Evolutionary conservation across 768 basidiomycete species (phyloP).

Genomic region (Leccinum barrowsii): DNA sequence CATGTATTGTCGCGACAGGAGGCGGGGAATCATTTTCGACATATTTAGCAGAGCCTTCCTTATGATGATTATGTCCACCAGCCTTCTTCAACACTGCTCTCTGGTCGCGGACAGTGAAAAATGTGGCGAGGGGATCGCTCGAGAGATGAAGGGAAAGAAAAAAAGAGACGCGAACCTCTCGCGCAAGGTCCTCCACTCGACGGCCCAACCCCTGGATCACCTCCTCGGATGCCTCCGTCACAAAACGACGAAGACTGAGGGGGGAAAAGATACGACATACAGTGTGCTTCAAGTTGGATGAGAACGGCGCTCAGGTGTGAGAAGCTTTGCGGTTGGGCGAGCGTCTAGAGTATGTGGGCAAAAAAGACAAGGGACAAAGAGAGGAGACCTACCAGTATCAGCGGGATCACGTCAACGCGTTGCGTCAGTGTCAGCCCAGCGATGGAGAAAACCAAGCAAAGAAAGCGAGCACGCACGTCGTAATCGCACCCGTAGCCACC

Average conservation of each 20-base stretch:
- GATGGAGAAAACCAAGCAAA: too few relatives aligned
- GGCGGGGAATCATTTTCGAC: too few relatives aligned
- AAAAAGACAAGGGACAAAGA: background rate
- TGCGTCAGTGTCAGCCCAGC: background rate
- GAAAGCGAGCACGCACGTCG: conserved; percentile 13
- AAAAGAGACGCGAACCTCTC: too few relatives aligned
- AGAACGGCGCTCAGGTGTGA: conserved; percentile 21
- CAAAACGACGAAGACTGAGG: background rate
- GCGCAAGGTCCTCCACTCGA: too few relatives aligned
- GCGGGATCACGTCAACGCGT: conserved; percentile 21
- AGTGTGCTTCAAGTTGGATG: conserved; percentile 18
- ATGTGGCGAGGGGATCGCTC: too few relatives aligned
- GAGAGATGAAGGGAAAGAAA: too few relatives aligned
- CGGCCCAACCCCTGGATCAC: too few relatives aligned
- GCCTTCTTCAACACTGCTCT: too few relatives aligned
- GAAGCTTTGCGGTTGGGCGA: conserved; percentile 17
- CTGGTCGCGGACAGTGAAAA: too few relatives aligned
- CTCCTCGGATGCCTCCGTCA: background rate
- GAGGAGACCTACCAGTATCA: conserved; percentile 19
- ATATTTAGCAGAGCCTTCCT: too few relatives aligned
- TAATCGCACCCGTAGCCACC: conserved; percentile 26
- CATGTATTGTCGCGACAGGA: too few relatives aligned
- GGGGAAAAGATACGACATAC: conserved; percentile 13
- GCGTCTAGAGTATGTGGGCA: conserved; percentile 7
- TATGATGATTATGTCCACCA: too few relatives aligned